Evolutionary conservation across 2,329 filamentous ascomycete genomes (phyloP).

Genomic region (Venturiaceae sp.): DNA sequence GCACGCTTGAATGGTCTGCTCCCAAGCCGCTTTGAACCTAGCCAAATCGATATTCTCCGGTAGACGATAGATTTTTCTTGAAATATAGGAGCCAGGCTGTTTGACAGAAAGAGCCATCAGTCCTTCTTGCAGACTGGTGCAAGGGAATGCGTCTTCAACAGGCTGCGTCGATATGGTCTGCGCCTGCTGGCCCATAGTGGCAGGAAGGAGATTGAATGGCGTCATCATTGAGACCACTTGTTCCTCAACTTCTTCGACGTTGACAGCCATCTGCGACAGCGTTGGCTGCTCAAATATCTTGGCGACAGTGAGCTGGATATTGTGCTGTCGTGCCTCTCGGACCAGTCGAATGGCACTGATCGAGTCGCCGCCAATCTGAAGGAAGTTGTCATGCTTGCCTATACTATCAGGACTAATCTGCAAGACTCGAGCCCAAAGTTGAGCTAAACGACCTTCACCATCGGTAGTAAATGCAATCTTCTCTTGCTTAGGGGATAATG

Average conservation of each 20-base stretch:
- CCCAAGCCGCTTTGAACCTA: conserved; percentile 41
- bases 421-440: not conserved
- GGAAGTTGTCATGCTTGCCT: conserved; percentile 25
- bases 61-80: conserved; percentile 33
- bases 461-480: conserved; percentile 36
- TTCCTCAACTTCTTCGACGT: conserved; percentile 26
- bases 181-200: not conserved
- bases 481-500: not conserved
- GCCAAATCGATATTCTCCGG: conserved; percentile 35
- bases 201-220: not conserved
- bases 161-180: conserved; percentile 17
- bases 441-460: not conserved
- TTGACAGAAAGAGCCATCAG: conserved; percentile 50
- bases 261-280: not conserved
- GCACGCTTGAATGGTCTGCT: conserved; percentile 39
- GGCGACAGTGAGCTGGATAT: conserved; percentile 29
- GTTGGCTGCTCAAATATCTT: conserved; percentile 25
- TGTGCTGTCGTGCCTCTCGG: conserved; percentile 24
- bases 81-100: conserved; percentile 26
- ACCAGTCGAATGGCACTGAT: conserved; percentile 35
- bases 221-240: conserved; percentile 42
- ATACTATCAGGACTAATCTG: not conserved
- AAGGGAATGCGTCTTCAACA: conserved; percentile 48
- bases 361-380: conserved; percentile 36
- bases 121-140: conserved; percentile 76